Evolutionary conservation across 2,329 filamentous ascomycete genomes (phyloP).

Genomic region (Helotiales sp.): DNA sequence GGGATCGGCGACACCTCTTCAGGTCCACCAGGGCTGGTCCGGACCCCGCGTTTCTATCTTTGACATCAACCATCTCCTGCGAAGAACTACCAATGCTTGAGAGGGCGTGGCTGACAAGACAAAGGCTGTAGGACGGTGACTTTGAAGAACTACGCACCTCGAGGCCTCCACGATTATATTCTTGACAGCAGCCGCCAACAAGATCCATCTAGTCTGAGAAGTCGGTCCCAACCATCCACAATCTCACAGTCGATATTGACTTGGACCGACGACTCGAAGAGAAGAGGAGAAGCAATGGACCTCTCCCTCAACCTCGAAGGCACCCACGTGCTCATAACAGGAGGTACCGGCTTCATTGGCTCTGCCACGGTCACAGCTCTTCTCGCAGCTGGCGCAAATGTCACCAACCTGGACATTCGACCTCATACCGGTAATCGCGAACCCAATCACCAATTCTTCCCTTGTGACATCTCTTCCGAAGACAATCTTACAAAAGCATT

Average conservation of each 20-base stretch:
- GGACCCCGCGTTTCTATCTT: neutral
- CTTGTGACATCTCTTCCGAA: conserved; percentile 36
- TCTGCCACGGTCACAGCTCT: conserved; percentile 29
- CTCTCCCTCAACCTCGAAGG: conserved; percentile 23
- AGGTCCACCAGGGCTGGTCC: no score
- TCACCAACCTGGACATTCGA: conserved; percentile 35
- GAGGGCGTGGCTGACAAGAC: neutral
- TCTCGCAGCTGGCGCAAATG: conserved; percentile 42
- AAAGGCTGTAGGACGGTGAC: neutral
- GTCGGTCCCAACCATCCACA: no score
- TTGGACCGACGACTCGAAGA: no score
- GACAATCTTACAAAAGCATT: conserved; percentile 36
- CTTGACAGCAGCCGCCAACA: no score
- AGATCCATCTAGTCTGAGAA: no score
- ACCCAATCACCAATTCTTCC: conserved; percentile 28
- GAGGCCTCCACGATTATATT: no score
- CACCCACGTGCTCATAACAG: conserved; percentile 27
- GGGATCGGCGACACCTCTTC: no score
- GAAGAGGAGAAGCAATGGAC: conserved; percentile 18
- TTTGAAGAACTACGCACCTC: no score
- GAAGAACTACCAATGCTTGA: neutral
- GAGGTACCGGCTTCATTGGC: conserved; percentile 28
- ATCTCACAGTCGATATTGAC: no score
- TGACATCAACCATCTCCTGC: neutral
- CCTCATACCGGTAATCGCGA: neutral